A percentile compares a stretch with the other conserved stretches of the same genome.
These are phyloP conservation scores for Serpula lacrymans DNA, from an alignment of 768 basidiomycete genomes.

Conservation along the genomic window DNA sequence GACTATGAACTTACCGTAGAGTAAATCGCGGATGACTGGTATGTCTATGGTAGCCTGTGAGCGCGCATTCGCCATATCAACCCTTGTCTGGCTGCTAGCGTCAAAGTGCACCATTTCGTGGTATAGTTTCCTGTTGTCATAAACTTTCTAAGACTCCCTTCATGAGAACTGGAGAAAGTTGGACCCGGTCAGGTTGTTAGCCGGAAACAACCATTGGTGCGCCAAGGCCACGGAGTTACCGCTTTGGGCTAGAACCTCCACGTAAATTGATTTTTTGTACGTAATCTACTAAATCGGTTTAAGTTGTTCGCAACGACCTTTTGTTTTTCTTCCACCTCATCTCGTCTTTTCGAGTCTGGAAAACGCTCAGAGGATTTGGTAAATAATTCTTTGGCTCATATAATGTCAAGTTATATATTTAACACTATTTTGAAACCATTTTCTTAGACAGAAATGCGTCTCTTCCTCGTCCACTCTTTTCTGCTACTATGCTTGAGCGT, in stretches of 20 bases:
- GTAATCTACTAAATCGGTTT: no score
- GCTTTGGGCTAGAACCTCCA: no score
- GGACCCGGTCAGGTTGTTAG: no score
- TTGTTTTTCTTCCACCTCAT: no score
- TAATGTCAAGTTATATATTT: background rate
- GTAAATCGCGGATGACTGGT: slow-evolving; percentile 40
- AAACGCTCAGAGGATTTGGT: slow-evolving; percentile 14
- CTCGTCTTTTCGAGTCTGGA: no score
- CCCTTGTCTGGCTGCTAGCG: slow-evolving; percentile 42
- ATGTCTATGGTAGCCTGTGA: slow-evolving; percentile 40
- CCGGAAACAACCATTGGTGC: no score
- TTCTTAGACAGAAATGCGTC: slow-evolving; percentile 12
- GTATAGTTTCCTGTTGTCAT: no score
- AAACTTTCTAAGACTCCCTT: no score
- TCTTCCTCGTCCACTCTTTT: slow-evolving; percentile 23
- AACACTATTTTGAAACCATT: background rate
- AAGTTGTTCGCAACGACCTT: no score
- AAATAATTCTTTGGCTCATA: slow-evolving; percentile 3
- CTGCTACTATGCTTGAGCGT: slow-evolving; percentile 9
- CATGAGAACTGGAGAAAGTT: no score
- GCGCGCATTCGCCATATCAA: slow-evolving; percentile 53
- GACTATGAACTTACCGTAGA: slow-evolving; percentile 42
- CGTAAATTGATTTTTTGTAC: no score
- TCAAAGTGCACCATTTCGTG: slow-evolving; percentile 14
- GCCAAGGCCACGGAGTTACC: no score